A percentile compares a stretch with the other conserved stretches of the same genome.
These are phyloP conservation scores for Zygnema cylindricum DNA, from an alignment of 139 green algal genomes.

Conservation along the genomic window DNA sequence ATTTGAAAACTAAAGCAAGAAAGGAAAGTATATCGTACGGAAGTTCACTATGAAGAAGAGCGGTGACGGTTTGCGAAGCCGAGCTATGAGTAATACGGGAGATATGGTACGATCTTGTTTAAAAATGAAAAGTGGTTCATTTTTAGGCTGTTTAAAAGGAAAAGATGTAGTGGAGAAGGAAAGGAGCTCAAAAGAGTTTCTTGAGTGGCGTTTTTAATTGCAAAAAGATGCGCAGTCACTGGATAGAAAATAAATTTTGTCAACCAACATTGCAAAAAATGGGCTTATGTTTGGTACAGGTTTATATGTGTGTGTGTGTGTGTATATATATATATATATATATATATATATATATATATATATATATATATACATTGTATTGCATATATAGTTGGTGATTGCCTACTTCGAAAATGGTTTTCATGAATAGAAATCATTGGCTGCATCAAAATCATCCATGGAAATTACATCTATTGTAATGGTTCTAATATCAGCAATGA, in stretches of 20 bases:
- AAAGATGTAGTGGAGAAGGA: not conserved
- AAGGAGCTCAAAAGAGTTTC: not conserved
- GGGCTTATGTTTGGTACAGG: not conserved
- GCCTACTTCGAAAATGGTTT: not conserved
- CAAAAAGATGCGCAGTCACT: not conserved
- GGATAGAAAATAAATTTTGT: not conserved
- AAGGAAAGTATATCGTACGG: not conserved
- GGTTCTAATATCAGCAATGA: not conserved
- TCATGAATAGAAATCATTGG: not conserved
- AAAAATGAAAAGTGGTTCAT: not conserved
- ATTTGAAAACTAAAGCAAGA: not conserved
- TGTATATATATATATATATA: not conserved
- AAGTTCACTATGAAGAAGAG: not conserved
- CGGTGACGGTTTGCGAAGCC: not conserved
- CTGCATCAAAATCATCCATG: too few species aligned
- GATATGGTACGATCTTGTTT: not conserved
- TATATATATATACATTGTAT: not conserved
- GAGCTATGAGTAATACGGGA: not conserved
- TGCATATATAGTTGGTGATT: not conserved
- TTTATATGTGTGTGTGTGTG: not conserved
- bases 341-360: not conserved
- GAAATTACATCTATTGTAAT: not conserved
- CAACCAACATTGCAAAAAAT: not conserved
- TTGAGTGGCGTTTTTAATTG: not conserved
- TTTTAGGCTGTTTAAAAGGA: too few species aligned